These are phyloP conservation scores for Spiraea crenata DNA, from an alignment of 331 rosid species.

Conservation along the genomic window DNA sequence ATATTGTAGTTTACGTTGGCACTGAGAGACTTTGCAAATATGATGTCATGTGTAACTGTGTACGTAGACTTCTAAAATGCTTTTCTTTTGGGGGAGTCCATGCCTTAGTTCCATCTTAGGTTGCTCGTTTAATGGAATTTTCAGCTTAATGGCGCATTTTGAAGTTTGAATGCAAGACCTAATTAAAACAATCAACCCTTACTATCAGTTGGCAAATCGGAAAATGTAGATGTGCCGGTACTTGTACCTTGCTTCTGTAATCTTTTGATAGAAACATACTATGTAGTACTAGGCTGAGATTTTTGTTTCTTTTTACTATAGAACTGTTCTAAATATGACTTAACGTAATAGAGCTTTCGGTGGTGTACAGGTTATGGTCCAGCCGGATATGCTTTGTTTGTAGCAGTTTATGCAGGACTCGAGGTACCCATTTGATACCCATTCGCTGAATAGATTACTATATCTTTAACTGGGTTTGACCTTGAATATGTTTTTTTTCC, in stretches of 20 bases:
- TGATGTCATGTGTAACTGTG: neutral
- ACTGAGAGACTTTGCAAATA: no score
- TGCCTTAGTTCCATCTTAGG: neutral
- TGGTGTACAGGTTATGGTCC: constrained; percentile 83
- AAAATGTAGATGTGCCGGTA: neutral
- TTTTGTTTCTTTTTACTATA: neutral
- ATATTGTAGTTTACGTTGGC: neutral
- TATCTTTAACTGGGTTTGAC: neutral
- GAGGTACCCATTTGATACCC: constrained; percentile 51
- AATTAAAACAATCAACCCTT: neutral
- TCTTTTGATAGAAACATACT: neutral
- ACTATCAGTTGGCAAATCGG: neutral
- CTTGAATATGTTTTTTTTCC: constrained; percentile 6
- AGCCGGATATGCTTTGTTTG: constrained; percentile 87
- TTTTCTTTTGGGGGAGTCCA: neutral
- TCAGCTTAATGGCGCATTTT: neutral
- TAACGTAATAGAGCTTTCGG: constrained; percentile 16
- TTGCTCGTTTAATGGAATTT: neutral
- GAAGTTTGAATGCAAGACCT: neutral
- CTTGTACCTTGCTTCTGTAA: neutral
- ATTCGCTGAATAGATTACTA: constrained; percentile 22
- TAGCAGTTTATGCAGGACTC: constrained; percentile 93
- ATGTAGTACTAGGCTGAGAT: neutral
- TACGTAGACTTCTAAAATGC: neutral
- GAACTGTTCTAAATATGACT: neutral